phyloP scores from a whole-genome alignment of 73 alveolate genomes.

The Stentor coeruleus region DNA sequence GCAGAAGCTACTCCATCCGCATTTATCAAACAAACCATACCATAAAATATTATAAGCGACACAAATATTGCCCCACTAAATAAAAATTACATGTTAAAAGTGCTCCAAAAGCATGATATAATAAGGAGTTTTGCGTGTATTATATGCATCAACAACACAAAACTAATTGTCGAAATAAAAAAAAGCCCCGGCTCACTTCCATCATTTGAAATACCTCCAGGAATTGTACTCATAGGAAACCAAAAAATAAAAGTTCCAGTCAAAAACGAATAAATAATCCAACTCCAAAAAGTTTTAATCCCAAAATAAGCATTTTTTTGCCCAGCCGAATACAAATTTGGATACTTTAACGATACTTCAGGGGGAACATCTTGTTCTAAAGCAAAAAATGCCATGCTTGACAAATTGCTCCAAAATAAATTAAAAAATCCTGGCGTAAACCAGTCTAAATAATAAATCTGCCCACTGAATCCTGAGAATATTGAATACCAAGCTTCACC shows the following conservation, averaged over 20 bases:
- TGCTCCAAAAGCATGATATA: conserved; percentile 73
- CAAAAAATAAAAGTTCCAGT: conserved; percentile 74
- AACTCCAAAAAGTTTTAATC: conserved; percentile 75
- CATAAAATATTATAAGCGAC: conserved; percentile 67
- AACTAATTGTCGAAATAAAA: conserved; percentile 66
- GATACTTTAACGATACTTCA: conserved; percentile 56
- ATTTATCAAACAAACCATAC: conserved; percentile 50
- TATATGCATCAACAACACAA: conserved; percentile 76
- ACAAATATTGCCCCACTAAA: conserved; percentile 50
- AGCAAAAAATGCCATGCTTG: conserved; percentile 71
- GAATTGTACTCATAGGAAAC: conserved; percentile 45
- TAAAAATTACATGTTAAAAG: conserved; percentile 52
- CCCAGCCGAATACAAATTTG: conserved; percentile 79
- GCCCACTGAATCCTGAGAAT: conserved; percentile 88
- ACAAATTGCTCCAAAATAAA: conserved; percentile 88
- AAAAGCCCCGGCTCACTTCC: conserved; percentile 68
- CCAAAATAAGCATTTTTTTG: conserved; percentile 64
- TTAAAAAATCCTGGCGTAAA: conserved; percentile 89
- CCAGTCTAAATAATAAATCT: conserved; percentile 93
- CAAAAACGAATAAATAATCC: conserved; percentile 60
- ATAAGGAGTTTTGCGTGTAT: conserved; percentile 72
- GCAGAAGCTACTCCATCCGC: conserved; percentile 51
- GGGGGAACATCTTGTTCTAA: conserved; percentile 78
- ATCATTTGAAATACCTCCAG: conserved; percentile 38
- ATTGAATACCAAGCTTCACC: conserved; percentile 84